Base-by-base conservation (phyloP, 352 stramenopile species). In the Peronosclerospora sorghi region DNA sequence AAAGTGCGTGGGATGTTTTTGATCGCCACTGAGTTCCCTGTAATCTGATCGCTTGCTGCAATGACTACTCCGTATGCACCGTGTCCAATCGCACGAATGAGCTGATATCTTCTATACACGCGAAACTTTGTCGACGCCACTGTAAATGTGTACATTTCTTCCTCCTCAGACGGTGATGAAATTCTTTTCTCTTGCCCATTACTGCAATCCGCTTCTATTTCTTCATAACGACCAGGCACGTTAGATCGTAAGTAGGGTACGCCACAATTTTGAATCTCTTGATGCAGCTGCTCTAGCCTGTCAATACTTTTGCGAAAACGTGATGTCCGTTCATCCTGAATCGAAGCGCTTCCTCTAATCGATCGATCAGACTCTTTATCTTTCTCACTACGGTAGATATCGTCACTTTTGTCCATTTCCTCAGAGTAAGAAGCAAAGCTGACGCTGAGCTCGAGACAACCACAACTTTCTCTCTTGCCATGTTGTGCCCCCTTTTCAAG, bases 1-100 rank as follows among this genome's bases (percentile, higher is more conserved):
- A 90, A 90, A 0, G 74, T 90, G 48, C 83, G 83, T 18, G 77
- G 74, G 36, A 90, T 78, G 49, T 90, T 90, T 51, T 90, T 90
- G 56, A 90, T 87, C 17, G 77, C 77, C 2, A 90, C 74, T 10
- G 77, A 83, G 39, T 87, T 86, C 40, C 77, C 77, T 24, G 72
- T 84, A 32, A 86, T 62, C 61, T 86, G 74, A 57, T 90, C 77
- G 32, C 68, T 85, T 13, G 74, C 77, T 24, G 77, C 77, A 47
- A 90, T 86, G 8, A 90, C 77, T 4, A 87, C 68, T 13, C 77
- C 74, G 41, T 90, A 90, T 10, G 77, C 77, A 14, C 77, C 77
- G 40, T 90, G 74, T 8, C 77, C 77, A 41, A 87, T 86, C 2
- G 77, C 74, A 8, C 77, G 72, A 50, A 90, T 90, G 8, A 90